Evolutionary conservation across 1,284 basidiomycete genomes (phyloP), one percentile per base, ranked within the genome.

Genomic region (Pseudozyma thailandica): DNA sequence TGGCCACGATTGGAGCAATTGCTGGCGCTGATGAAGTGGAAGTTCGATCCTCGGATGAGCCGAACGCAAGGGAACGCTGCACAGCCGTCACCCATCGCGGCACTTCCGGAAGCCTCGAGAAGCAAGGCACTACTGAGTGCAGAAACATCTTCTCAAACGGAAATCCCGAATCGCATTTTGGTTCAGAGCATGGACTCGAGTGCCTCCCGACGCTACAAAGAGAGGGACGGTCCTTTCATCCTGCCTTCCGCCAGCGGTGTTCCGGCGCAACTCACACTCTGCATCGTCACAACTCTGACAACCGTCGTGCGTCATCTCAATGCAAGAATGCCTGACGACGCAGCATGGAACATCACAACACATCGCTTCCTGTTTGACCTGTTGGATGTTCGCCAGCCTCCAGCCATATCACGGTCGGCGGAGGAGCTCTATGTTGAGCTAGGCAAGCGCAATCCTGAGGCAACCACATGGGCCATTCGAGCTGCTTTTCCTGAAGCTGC

Each of bases 1-100:
- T 78, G 77, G 79, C 80, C 79, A 6, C 52, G 79, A 5, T 65
- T 78, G 39, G 48, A 51, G 10, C 20, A 39, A 33, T 33, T 81
- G 31, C 44, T 81, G 26, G 23, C 23, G 15, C 13, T 73, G 51
- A 30, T 63, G 23, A 49, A 48, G 37, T 53, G 50, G 48, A 57
- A 52, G 53, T 63, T 60, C 42, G 51, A 59, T 53, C 53, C 59
- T 16, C 18, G 62, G 9, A 57, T 43, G 45, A 18, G 2, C 16
- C 13, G 44, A 9, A n/a, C 8, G 8, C 20, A 27, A 1, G 39
- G 16, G 10, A 10, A 15, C 10, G 20, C 18, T 41, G 20, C 18
- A 10, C 12, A 10, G 20, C n/a, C n/a, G n/a, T n/a, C n/a, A n/a
- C n/a, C n/a, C n/a, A n/a, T n/a, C n/a, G n/a, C n/a, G n/a, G n/a